phyloP scores from a whole-genome alignment of 495 filamentous ascomycete species.

The Collariella sp. region DNA sequence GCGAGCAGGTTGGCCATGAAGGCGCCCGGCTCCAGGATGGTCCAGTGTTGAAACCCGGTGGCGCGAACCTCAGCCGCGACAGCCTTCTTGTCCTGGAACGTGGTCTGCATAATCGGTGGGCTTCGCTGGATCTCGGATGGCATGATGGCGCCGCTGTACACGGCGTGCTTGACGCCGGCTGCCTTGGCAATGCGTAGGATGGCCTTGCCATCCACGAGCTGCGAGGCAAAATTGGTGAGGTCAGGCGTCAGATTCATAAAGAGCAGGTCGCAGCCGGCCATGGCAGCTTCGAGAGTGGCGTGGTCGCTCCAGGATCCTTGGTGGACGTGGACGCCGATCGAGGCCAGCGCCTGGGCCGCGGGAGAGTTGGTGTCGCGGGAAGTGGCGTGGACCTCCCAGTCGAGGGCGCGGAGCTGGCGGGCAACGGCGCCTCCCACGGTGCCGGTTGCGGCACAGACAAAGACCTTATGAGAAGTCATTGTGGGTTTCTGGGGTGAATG shows the following conservation, averaged over 20 bases:
- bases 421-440: slow-evolving; percentile 41
- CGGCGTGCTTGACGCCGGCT: slow-evolving; percentile 27
- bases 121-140: slow-evolving; percentile 10
- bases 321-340: slow-evolving; percentile 33
- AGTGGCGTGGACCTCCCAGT: slow-evolving; percentile 34
- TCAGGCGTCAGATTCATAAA: slow-evolving; percentile 42
- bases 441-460: slow-evolving; percentile 44
- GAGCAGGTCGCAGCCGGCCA: slow-evolving; percentile 35
- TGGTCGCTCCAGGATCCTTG: slow-evolving; percentile 37
- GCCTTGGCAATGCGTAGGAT: slow-evolving; percentile 38
- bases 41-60: slow-evolving; percentile 33
- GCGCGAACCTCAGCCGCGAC: slow-evolving; percentile 30
- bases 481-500: too few relatives aligned
- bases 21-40: slow-evolving; percentile 37
- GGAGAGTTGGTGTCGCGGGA: slow-evolving; percentile 30
- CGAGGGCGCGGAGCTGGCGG: slow-evolving; percentile 30
- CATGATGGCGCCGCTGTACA: slow-evolving; percentile 34
- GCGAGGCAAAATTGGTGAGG: slow-evolving; percentile 18
- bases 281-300: slow-evolving; percentile 27
- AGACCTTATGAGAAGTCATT: slow-evolving; percentile 18
- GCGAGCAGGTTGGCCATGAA: slow-evolving; percentile 46
- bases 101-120: slow-evolving; percentile 27
- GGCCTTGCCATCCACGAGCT: slow-evolving; percentile 30
- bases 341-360: slow-evolving; percentile 28
- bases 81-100: slow-evolving; percentile 24